Base-by-base conservation (phyloP, 495 filamentous ascomycete genomes). In the Echria macrotheca region DNA sequence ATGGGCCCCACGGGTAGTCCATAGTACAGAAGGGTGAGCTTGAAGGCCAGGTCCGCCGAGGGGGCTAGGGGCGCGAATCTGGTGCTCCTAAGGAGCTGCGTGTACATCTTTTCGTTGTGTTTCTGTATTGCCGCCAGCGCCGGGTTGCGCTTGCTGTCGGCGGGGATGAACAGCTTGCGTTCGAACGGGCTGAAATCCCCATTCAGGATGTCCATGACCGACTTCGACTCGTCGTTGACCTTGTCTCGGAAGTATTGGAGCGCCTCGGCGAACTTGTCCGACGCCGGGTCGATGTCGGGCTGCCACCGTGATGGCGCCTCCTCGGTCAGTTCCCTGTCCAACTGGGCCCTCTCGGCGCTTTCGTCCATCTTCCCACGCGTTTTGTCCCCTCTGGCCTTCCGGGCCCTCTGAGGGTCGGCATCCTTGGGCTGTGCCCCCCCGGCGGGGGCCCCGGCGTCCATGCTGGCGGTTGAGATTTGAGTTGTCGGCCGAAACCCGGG, bases 1-100 rank as follows among this genome's bases (percentile, higher is more conserved):
- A 66, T 47, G 3, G 63, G 63, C 47, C 44, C 53, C 7, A 63
- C 50, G 1, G 63, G 58, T n/a, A 66, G 21, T 14, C 63, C 63
- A 35, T 61, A 66, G 39, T 52, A 55, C 23, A 52, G 46, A 23
- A 63, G 25, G 2, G 60, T 52, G 11, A 66, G 26, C 49, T 66
- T 63, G 41, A 64, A 57, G 18, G 51, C 50, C 9, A 64, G 37
- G n/a, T n/a, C n/a, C n/a, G n/a, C n/a, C n/a, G n/a, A n/a, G n/a
- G n/a, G n/a, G n/a, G n/a, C n/a, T n/a, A n/a, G n/a, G n/a, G n/a
- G n/a, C n/a, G n/a, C n/a, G n/a, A n/a, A n/a, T n/a, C n/a, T n/a
- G n/a, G n/a, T n/a, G n/a, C n/a, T n/a, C n/a, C 11, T 45, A 0
- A 63, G 18, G n/a, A 65, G 38, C 15, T 44, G 33, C 3, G 24